Conservation (phyloP, 1,284 basidiomycete species). For the Puccinia brachypodii region DNA sequence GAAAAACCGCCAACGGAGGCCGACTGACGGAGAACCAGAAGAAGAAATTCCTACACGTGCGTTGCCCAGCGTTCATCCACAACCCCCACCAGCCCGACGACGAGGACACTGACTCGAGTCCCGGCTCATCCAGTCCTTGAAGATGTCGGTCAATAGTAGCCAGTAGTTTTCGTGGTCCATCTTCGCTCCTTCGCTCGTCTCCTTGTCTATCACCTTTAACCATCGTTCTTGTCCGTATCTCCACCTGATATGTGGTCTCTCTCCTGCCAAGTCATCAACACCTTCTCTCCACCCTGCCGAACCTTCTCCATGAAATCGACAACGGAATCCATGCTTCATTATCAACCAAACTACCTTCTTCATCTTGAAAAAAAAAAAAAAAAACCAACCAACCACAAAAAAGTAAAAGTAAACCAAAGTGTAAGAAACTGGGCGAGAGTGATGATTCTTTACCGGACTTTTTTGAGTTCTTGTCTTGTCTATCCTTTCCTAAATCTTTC, state of each 20-base stretch:
- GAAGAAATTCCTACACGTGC: conserved; percentile 28
- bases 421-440: no score
- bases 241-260: neutral
- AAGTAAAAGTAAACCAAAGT: no score
- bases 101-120: neutral
- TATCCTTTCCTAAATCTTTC: no score
- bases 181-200: neutral
- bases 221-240: neutral
- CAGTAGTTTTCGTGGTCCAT: neutral
- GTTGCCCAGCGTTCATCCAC: neutral
- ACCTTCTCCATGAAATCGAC: no score
- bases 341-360: neutral
- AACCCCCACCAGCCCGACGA: neutral
- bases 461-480: no score
- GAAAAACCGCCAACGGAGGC: conserved; percentile 14
- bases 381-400: no score
- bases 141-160: conserved; percentile 9
- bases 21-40: conserved; percentile 22
- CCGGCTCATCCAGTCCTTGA: neutral
- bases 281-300: neutral
- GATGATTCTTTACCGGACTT: no score
- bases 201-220: no score
- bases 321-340: neutral
- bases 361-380: neutral
- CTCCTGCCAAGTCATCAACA: neutral